Evolutionary conservation across 345 rosid species (phyloP).

Genomic region (Viola odorata): DNA sequence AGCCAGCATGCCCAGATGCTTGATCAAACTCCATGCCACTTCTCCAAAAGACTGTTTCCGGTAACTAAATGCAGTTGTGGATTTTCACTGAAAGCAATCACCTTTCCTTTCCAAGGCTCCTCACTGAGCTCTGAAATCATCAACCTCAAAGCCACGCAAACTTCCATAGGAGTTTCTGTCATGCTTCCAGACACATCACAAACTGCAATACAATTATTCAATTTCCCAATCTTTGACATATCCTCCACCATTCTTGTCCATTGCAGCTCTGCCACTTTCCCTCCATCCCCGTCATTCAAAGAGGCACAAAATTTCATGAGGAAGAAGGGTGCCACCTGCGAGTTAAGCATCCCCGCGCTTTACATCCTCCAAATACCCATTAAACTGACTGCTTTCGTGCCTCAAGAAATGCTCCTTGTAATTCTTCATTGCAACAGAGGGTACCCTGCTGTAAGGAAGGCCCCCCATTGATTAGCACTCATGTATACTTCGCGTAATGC

Average conservation of each 20-base stretch:
- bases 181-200: not conserved
- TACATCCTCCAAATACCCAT: not conserved
- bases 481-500: not conserved
- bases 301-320: not conserved
- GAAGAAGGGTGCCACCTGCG: not conserved
- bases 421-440: too few relatives aligned
- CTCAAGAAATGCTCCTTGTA: too few relatives aligned
- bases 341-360: not conserved
- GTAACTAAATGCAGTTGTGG: not conserved
- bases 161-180: not conserved
- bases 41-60: not conserved
- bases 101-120: not conserved
- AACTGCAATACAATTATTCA: not conserved
- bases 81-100: not conserved
- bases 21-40: not conserved
- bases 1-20: not conserved
- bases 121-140: not conserved
- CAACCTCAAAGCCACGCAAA: not conserved
- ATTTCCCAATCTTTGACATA: not conserved
- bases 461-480: not conserved
- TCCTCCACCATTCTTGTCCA: not conserved
- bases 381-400: too few relatives aligned
- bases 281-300: not conserved
- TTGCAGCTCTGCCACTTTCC: not conserved
- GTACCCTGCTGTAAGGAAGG: not conserved